phyloP scores from a whole-genome alignment of 2,329 filamentous ascomycete genomes.

The Exophiala mesophila region DNA sequence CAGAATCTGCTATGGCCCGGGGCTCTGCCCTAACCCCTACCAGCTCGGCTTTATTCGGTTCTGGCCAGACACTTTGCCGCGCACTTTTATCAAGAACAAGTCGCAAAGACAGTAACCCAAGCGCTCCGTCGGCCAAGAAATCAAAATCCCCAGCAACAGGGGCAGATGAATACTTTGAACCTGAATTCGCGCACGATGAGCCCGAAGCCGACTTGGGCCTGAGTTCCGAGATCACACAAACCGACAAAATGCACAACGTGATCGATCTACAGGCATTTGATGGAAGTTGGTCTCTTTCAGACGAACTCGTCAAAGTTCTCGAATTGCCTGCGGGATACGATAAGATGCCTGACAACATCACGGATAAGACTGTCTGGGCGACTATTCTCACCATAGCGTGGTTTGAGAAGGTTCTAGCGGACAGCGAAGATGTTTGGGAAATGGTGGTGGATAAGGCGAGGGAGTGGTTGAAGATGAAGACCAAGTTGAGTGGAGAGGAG shows the following conservation, averaged over 20 bases:
- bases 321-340: slow-evolving; percentile 6
- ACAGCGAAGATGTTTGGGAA: slow-evolving; percentile 56
- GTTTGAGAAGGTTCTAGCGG: slow-evolving; percentile 44
- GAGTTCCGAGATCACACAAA: too few relatives aligned
- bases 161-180: too few relatives aligned
- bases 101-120: too few relatives aligned
- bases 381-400: slow-evolving; percentile 46
- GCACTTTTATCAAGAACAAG: too few relatives aligned
- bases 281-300: slow-evolving; percentile 47
- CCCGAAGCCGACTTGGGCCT: too few relatives aligned
- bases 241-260: slow-evolving; percentile 38
- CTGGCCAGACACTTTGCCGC: too few relatives aligned
- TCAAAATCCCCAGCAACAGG: too few relatives aligned
- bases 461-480: slow-evolving; percentile 41
- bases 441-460: slow-evolving; percentile 59
- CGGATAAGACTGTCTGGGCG: slow-evolving; percentile 9
- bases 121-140: too few relatives aligned
- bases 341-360: slow-evolving; percentile 11
- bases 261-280: slow-evolving; percentile 54
- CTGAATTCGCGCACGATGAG: too few relatives aligned
- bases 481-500: slow-evolving; percentile 5
- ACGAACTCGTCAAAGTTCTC: slow-evolving; percentile 25
- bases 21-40: too few relatives aligned
- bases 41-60: too few relatives aligned
- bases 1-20: too few relatives aligned